A percentile compares a stretch with the other conserved stretches of the same genome.
Evolutionary conservation across 2,329 filamentous ascomycete species (phyloP).

Genomic region (Monilinia fructigena): DNA sequence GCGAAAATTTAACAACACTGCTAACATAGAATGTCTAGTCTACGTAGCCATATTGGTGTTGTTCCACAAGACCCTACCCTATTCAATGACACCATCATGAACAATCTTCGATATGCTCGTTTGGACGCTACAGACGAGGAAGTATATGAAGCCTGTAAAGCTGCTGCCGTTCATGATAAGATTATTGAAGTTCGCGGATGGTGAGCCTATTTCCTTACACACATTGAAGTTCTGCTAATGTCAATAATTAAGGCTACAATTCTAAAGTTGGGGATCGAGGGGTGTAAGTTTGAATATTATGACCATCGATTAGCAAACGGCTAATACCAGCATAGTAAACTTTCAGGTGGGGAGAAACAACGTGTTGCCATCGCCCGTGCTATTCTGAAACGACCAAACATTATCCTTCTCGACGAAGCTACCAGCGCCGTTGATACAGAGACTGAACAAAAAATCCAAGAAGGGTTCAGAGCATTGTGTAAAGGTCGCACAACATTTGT

Average conservation of each 20-base stretch:
- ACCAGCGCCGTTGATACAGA: slow-evolving; percentile 93
- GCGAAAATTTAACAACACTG: slow-evolving; percentile 42
- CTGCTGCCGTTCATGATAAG: slow-evolving; percentile 59
- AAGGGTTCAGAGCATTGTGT: slow-evolving; percentile 47
- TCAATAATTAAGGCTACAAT: slow-evolving; percentile 41
- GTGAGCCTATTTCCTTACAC: slow-evolving; percentile 47
- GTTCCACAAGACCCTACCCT: slow-evolving; percentile 58
- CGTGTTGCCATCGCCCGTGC: slow-evolving; percentile 85
- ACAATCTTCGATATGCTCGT: slow-evolving; percentile 39
- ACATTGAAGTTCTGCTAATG: slow-evolving; percentile 4
- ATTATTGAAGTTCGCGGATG: slow-evolving; percentile 54
- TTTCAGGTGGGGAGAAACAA: slow-evolving; percentile 86
- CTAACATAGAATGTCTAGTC: slow-evolving; percentile 27
- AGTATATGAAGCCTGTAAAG: slow-evolving; percentile 50
- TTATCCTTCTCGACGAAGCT: slow-evolving; percentile 91
- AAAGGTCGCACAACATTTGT: slow-evolving; percentile 50
- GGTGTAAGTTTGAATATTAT: slow-evolving; percentile 49
- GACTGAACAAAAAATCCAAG: slow-evolving; percentile 90
- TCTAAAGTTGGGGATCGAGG: slow-evolving; percentile 46
- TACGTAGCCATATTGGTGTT: slow-evolving; percentile 50
- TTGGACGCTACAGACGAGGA: slow-evolving; percentile 36
- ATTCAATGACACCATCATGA: slow-evolving; percentile 52
- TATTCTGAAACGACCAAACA: slow-evolving; percentile 87
- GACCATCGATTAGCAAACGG: background rate
- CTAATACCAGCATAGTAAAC: slow-evolving; percentile 70